These are phyloP conservation scores for Hortiboletus campestris DNA, from an alignment of 768 basidiomycete species.

Conservation along the genomic window DNA sequence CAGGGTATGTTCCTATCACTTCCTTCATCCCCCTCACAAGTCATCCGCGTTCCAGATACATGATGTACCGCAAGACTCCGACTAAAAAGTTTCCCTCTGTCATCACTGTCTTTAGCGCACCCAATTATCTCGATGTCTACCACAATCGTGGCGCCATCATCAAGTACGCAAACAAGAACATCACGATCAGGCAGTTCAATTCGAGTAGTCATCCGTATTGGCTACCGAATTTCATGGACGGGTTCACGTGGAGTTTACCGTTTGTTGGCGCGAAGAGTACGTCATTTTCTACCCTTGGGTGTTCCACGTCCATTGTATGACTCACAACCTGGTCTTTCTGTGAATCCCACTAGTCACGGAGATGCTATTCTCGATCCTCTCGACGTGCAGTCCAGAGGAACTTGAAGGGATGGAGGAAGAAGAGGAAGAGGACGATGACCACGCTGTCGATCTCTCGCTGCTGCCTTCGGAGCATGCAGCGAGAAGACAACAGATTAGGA, in stretches of 20 bases:
- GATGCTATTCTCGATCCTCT: slow-evolving; percentile 93
- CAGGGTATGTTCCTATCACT: slow-evolving; percentile 56
- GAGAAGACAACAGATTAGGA: slow-evolving; percentile 79
- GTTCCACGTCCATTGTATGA: background rate
- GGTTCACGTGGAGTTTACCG: slow-evolving; percentile 97
- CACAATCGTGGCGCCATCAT: slow-evolving; percentile 96
- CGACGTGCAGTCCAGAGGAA: slow-evolving; percentile 93
- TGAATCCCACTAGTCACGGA: slow-evolving; percentile 70
- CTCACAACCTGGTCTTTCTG: background rate
- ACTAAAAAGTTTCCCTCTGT: slow-evolving; percentile 95
- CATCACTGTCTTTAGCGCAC: slow-evolving; percentile 97
- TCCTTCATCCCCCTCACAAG: background rate
- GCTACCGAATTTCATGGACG: slow-evolving; percentile 98
- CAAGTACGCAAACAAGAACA: slow-evolving; percentile 96
- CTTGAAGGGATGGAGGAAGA: slow-evolving; percentile 61
- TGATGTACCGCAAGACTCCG: slow-evolving; percentile 94
- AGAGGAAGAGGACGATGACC: slow-evolving; percentile 33
- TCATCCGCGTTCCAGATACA: slow-evolving; percentile 50
- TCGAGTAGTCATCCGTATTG: slow-evolving; percentile 84
- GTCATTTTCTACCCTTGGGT: slow-evolving; percentile 24
- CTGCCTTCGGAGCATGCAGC: slow-evolving; percentile 45
- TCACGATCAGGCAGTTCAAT: slow-evolving; percentile 91
- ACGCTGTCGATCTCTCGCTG: slow-evolving; percentile 27
- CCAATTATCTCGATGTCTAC: slow-evolving; percentile 97
- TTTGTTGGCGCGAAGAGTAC: slow-evolving; percentile 97